A percentile compares a stretch with the other conserved stretches of the same genome.
phyloP scores from a whole-genome alignment of 2,329 filamentous ascomycete genomes.

The Stagonosporopsis chrysanthemi region DNA sequence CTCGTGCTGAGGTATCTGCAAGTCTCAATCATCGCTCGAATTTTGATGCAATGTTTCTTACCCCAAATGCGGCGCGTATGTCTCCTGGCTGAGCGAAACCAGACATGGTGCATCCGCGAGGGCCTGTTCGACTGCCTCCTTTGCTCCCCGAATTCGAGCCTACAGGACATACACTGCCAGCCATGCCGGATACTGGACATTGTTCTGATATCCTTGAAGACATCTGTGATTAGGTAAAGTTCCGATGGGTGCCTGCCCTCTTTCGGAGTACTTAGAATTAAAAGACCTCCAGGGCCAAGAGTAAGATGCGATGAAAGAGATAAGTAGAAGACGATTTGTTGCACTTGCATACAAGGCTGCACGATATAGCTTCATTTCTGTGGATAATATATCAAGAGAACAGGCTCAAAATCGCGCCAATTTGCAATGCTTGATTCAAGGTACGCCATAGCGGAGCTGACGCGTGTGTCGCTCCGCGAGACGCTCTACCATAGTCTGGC shows the following conservation, averaged over 20 bases:
- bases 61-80: constrained; percentile 33
- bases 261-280: constrained; percentile 3
- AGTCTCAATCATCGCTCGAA: background rate
- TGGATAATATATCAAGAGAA: background rate
- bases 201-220: constrained; percentile 23
- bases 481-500: constrained; percentile 1
- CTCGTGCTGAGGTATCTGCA: constrained; percentile 28
- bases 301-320: background rate
- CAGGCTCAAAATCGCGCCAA: background rate
- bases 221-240: constrained; percentile 21
- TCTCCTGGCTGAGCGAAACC: constrained; percentile 36
- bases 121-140: constrained; percentile 25
- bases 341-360: background rate
- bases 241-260: constrained; percentile 4
- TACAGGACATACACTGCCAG: constrained; percentile 25
- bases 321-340: background rate
- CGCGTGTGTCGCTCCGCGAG: constrained; percentile 5
- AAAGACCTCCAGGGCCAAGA: constrained; percentile 2
- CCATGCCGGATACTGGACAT: constrained; percentile 31
- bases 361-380: background rate
- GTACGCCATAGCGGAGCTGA: constrained; percentile 1
- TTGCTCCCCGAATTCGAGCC: constrained; percentile 23
- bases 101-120: constrained; percentile 36
- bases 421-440: background rate
- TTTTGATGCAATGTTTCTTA: constrained; percentile 5